Base-by-base conservation (phyloP, 2,329 filamentous ascomycete genomes). In the Fusarium udum region DNA sequence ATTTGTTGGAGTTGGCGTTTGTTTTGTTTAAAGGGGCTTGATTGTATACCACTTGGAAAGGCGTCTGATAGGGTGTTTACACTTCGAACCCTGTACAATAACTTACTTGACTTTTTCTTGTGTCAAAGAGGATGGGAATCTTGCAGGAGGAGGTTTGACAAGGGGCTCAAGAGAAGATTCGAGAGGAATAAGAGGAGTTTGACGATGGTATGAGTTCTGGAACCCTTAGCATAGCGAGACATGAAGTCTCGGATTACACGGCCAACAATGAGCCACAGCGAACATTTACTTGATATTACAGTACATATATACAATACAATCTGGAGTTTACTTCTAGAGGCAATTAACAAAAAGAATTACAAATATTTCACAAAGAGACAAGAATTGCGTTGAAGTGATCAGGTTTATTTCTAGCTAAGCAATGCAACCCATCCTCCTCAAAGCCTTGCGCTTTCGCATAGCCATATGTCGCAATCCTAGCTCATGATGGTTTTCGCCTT, bases 1-100 rank as follows among this genome's bases (percentile, higher is more conserved):
- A 75, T 71, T 58, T 57, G 66, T 55, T 42, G 73, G 76, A 71
- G 75, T 76, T 65, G 71, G 75, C 68, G 75, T 72, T 71, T 57
- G 31, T 61, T 68, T 65, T 61, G 26, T 52, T 71, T 64, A 26
- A 51, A 53, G 22, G 22, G 56, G 46, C 39, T 65, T 59, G 52
- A 39, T 60, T 24, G 45, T 69, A 72, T 74, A 73, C 63, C 71
- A 72, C 31, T 63, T 69, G 74, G 72, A 75, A 59, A 74, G 76
- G 76, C 73, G 76, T 75, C 45, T 71, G 69, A 40, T 46, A 48
- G 65, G 53, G 61, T 49, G 63, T 66, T 67, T 46, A n/a, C 15
- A 26, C 34, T 53, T 46, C 34, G 37, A 60, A 62, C 61, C 63
- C 45, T 78, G 75, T 77, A 78, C 52, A 64, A 77, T 75, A 77